Percentiles rank a stretch among this genome's conserved stretches.
Evolutionary conservation across 2,329 filamentous ascomycete species (phyloP).

Genomic region (Coniochaeta sp.): DNA sequence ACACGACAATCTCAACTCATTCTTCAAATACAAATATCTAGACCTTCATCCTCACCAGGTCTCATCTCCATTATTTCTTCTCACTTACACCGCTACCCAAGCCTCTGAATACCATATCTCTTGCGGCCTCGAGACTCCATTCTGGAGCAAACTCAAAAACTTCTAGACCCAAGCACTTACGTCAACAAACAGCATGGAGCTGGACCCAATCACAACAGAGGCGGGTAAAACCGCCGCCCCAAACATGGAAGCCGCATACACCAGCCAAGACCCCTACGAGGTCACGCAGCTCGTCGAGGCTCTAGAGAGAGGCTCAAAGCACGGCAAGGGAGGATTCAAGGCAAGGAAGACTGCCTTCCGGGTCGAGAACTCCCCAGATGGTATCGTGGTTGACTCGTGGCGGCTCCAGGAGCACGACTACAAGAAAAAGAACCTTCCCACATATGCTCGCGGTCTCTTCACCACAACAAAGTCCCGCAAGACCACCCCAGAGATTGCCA

Average conservation of each 20-base stretch:
- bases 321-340: constrained; percentile 51
- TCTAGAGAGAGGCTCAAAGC: constrained; percentile 48
- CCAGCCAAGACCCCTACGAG: constrained; percentile 61
- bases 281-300: constrained; percentile 58
- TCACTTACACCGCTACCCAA: background rate
- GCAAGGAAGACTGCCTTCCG: constrained; percentile 76
- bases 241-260: constrained; percentile 49
- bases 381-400: constrained; percentile 80
- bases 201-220: constrained; percentile 16
- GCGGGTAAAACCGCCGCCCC: constrained; percentile 17
- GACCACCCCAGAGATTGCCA: constrained; percentile 68
- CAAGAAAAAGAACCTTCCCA: constrained; percentile 78
- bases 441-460: constrained; percentile 89
- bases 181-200: constrained; percentile 7
- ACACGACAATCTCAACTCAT: background rate
- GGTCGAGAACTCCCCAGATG: constrained; percentile 54
- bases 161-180: background rate
- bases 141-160: background rate
- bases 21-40: constrained; percentile 1
- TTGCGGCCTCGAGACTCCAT: background rate
- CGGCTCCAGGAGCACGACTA: constrained; percentile 93
- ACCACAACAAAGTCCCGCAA: constrained; percentile 58
- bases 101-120: background rate
- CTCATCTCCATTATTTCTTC: background rate
- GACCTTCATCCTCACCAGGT: background rate